Base-by-base conservation (phyloP, 2,329 filamentous ascomycete species). In the Shiraia sp. region DNA sequence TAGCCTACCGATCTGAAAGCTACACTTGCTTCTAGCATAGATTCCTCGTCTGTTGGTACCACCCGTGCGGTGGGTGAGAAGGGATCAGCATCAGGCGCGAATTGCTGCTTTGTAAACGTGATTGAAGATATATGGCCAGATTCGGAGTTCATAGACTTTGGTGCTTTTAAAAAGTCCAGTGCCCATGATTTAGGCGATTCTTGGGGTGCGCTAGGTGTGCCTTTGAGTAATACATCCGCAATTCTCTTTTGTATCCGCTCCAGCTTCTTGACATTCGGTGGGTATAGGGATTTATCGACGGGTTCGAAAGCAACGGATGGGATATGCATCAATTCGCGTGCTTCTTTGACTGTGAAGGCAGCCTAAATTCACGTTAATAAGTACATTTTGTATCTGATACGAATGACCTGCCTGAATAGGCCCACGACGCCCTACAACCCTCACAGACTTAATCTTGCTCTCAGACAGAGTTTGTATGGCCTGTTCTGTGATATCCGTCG, bases 1-100 rank as follows among this genome's bases (percentile, higher is more conserved):
- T 99, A 99, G 6, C 93, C 93, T 30, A 99, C 91, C n/a, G 90
- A 95, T 13, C 90, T 83, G 72, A 99, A 96, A 12, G 89, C 90
- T 3, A 92, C 65, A 5, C 83, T 79, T 0, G 90, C 83, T 1
- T 81, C 76, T 4, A 95, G 55, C 3, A 76, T 75, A 71, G 7
- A 80, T 75, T 29, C 69, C 54, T 12, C 56, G 3, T 55, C 42
- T 14, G 78, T 72, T 2, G 64, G 65, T 2, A 75, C 69, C 7
- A 79, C 72, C 25, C 65, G 63, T 76, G 79, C 71, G 78, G 82
- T 44, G 63, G 78, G 56, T 32, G 78, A 68, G 9, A 80, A 76
- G 1, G 73, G 72, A 26, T 75, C 72, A 6, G 61, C 40, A 12
- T 58, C 57, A 6, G 63, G 51, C 1, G 49, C 45, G 40, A 68